Evolutionary conservation across 2,329 filamentous ascomycete species (phyloP), one percentile per base, ranked within the genome.

Genomic region (Parastagonospora nodorum): DNA sequence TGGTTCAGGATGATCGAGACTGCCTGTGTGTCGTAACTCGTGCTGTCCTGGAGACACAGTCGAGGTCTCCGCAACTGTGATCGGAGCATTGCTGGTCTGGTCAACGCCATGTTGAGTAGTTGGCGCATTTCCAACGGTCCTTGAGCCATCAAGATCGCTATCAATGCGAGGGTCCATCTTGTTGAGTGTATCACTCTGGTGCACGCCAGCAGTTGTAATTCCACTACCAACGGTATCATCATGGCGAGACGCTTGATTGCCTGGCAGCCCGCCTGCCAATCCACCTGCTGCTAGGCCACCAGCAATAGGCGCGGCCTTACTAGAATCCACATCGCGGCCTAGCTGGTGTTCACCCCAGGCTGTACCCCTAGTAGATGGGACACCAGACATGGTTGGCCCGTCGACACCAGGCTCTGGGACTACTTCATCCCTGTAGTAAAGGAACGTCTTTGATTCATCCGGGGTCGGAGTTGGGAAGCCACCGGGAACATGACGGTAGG

Each of bases 401-500:
- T 14, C 14, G 4, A 27, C 29, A 11, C 37, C 37, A 24, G 53
- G 49, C 28, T 55, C 54, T 29, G 53, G 47, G 15, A 54, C 54
- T 12, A 53, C 15, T 8, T 50, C 43, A 14, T 50, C 40, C 14
- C 43, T 42, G 12, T 60, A 56, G 29, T 48, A 40, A 30, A 66
- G 60, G 14, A 61, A 66, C n/a, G 67, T 58, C n/a, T 60, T 56
- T 14, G 54, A 47, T 40, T 70, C 66, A 4, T 67, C 66, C 11
- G 69, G 67, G 2, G 70, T 72, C 2, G 64, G 57, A n/a, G 58
- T 59, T 2, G 68, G 66, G 30, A 65, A 73, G 15, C 64, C 68
- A 14, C 72, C 71, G 10, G 72, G 70, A 31, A 73, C 59, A 38
- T 72, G 69, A 8, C 68, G 57, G 29, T 58, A 58, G 8, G 75